Conservation (phyloP, 192 early-diverging fungal species). For the Coemansia sp. region DNA sequence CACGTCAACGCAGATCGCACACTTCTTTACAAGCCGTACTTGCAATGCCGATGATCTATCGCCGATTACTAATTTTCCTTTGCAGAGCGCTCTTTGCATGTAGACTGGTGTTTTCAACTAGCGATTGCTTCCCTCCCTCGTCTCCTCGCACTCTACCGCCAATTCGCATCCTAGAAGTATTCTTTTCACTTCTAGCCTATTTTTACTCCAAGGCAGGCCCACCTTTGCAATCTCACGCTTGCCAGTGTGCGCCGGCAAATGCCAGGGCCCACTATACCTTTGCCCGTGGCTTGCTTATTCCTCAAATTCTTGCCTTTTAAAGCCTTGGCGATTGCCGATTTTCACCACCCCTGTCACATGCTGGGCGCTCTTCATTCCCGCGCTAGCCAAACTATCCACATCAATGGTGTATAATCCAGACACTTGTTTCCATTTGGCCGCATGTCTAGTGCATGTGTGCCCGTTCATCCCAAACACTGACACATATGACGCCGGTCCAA, state of each 20-base stretch:
- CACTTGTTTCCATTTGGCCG: background rate
- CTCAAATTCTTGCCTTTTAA: background rate
- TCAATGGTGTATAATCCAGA: background rate
- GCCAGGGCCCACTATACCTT: constrained; percentile 1
- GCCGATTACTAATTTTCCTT: background rate
- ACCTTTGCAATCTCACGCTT: background rate
- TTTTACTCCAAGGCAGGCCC: background rate
- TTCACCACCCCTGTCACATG: background rate
- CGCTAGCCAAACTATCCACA: background rate
- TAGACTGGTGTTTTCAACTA: background rate
- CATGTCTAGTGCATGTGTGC: background rate
- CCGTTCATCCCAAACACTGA: background rate
- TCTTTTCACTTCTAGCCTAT: background rate
- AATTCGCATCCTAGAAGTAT: background rate
- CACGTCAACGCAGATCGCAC: background rate
- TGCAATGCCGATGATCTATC: background rate
- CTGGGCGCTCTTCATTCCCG: background rate
- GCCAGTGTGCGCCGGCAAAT: background rate
- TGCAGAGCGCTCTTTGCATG: background rate
- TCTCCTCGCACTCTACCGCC: constrained; percentile 1
- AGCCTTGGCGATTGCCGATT: background rate
- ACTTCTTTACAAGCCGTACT: background rate
- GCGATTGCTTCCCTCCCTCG: background rate
- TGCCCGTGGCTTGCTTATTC: background rate
- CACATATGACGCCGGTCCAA: background rate